Base-by-base conservation (phyloP, 441 rosid genomes). In the Mallotus japonicus region DNA sequence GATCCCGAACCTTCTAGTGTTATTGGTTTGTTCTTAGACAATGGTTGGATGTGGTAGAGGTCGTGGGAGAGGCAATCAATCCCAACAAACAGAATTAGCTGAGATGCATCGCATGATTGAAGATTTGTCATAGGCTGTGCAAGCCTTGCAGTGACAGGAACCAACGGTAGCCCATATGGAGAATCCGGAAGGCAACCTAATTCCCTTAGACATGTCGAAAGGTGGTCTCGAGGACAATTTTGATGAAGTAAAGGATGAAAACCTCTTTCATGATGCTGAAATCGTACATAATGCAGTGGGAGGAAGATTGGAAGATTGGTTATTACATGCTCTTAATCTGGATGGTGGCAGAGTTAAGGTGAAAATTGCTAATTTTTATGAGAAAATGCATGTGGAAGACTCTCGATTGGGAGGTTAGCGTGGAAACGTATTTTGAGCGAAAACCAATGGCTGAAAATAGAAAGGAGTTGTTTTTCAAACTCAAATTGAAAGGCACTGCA, bases 371-470 rank as follows among this genome's bases (percentile, higher is more conserved):
- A 42, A 65, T 65, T 65, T 65, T 20, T 17, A 47, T 49, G 57
- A n/a, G 5, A 65, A 65, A 40, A 14, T 65, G 12, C 64, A 69
- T n/a, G 50, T 11, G 5, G 19, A 42, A n/a, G 55, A 6, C 24
- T 65, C 44, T 73, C 4, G 34, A 55, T 55, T 56, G 47, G 47
- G 57, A 71, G 62, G 59, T 37, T 34, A 71, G n/a, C 28, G 44
- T 50, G 22, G 2, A 71, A 5, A 72, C 51, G n/a, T 63, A 62
- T 53, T 28, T 53, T 53, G 49, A 67, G 58, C 12, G 59, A 20
- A 67, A 73, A n/a, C 50, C 49, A 5, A 32, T 40, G 65, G 49
- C 11, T 13, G n/a, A 65, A 66, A 49, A 46, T 28, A 54, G 32
- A 28, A 28, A 28, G 32, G 32, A 1, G 32, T 28, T 28, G 32